phyloP scores from a whole-genome alignment of 1,139 yeast genomes.

The Taphrina deformans region DNA sequence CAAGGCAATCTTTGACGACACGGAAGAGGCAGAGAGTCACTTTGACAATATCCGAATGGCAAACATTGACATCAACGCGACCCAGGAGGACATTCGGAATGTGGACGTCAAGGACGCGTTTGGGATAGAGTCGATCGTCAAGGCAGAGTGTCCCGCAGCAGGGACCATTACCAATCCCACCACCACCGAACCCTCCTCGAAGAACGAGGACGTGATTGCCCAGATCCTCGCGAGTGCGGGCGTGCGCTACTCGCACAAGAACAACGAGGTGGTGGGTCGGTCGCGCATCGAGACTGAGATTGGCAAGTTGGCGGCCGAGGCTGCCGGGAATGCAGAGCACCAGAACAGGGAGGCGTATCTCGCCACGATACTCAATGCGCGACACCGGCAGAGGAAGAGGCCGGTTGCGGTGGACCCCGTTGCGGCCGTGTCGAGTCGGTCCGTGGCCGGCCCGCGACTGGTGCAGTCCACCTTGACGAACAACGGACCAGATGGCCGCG shows the following conservation, averaged over 20 bases:
- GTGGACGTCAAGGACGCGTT: conserved; percentile 1
- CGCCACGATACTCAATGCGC: conserved; percentile 4
- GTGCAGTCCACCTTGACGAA: background rate
- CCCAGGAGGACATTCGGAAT: conserved; percentile 1
- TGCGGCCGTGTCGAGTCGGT: background rate
- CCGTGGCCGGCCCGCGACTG: background rate
- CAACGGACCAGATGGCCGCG: background rate
- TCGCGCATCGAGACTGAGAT: conserved; percentile 35
- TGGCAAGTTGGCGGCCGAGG: conserved; percentile 26
- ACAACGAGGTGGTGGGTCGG: conserved; percentile 35
- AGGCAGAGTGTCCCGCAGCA: background rate
- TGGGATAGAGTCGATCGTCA: conserved; percentile 5
- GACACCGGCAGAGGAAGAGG: too few relatives aligned
- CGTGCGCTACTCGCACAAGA: conserved; percentile 35
- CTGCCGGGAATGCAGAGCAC: conserved; percentile 1
- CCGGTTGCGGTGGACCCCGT: too few relatives aligned
- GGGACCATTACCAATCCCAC: background rate
- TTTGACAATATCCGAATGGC: conserved; percentile 18
- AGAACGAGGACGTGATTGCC: conserved; percentile 32
- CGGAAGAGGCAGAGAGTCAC: conserved; percentile 24
- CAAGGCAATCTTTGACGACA: conserved; percentile 35
- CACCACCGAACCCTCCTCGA: background rate
- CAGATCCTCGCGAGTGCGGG: conserved; percentile 37
- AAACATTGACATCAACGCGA: background rate
- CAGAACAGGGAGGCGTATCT: conserved; percentile 13